These are phyloP conservation scores for Pseudonitzschia pungens DNA, from an alignment of 108 stramenopile genomes.

Conservation along the genomic window DNA sequence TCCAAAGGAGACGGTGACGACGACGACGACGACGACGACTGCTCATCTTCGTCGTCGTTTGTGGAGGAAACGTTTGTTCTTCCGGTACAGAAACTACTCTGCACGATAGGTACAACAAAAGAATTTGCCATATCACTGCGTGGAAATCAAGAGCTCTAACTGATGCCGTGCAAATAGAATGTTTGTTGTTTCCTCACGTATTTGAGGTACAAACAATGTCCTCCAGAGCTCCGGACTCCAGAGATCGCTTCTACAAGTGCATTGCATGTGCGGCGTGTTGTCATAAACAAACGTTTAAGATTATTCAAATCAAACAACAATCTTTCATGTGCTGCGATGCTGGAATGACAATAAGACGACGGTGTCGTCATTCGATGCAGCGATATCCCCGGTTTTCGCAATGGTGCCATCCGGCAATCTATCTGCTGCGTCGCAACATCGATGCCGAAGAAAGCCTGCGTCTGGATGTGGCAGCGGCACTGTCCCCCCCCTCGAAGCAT, in stretches of 20 bases:
- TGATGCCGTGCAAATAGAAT: background rate
- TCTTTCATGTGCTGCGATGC: background rate
- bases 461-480: background rate
- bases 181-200: background rate
- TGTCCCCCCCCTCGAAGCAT: conserved; percentile 37
- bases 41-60: background rate
- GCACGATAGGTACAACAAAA: conserved; percentile 40
- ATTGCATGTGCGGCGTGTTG: no score
- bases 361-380: background rate
- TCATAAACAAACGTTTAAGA: no score
- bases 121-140: conserved; percentile 10
- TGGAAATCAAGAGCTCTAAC: no score
- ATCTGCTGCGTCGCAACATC: conserved; percentile 1
- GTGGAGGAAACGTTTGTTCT: background rate
- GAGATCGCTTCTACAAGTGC: no score
- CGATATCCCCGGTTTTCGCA: background rate
- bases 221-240: background rate
- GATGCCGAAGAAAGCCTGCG: conserved; percentile 3
- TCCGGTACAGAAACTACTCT: conserved; percentile 14
- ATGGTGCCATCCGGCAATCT: background rate
- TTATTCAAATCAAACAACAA: no score
- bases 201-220: background rate
- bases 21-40: conserved; percentile 4
- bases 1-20: background rate
- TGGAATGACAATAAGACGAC: no score